Conservation (phyloP, 2,329 filamentous ascomycete species). For the Alternaria sp. region DNA sequence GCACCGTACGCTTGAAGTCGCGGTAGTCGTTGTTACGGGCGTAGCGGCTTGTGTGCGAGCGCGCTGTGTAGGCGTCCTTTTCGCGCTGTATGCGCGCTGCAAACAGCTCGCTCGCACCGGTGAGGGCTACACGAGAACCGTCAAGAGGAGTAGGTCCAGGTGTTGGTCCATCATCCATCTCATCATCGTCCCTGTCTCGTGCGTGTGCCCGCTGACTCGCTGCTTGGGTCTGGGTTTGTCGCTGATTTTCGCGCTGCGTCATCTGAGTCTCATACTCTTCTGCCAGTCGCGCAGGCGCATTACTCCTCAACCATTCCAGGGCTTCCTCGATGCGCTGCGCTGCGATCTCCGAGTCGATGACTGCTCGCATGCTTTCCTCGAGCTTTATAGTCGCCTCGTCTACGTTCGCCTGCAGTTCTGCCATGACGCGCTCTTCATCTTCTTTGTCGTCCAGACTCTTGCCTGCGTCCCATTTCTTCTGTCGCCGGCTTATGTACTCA, state of each 20-base stretch:
- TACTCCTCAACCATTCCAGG: slow-evolving; percentile 53
- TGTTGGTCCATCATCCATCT: slow-evolving; percentile 50
- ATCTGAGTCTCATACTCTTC: slow-evolving; percentile 46
- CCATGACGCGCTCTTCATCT: slow-evolving; percentile 52
- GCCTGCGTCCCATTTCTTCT: slow-evolving; percentile 48
- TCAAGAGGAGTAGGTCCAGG: slow-evolving; percentile 51
- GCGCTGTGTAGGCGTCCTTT: slow-evolving; percentile 55
- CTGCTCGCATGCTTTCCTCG: slow-evolving; percentile 65
- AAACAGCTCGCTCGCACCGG: slow-evolving; percentile 51
- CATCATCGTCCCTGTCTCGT: slow-evolving; percentile 24
- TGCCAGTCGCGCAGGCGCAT: slow-evolving; percentile 44
- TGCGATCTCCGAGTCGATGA: slow-evolving; percentile 65
- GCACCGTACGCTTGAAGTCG: slow-evolving; percentile 68
- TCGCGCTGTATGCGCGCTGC: slow-evolving; percentile 49
- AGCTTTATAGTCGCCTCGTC: slow-evolving; percentile 62
- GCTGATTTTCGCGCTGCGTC: slow-evolving; percentile 49
- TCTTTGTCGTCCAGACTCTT: slow-evolving; percentile 50
- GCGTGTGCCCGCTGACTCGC: slow-evolving; percentile 29
- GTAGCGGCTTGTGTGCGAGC: slow-evolving; percentile 58
- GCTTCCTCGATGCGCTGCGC: slow-evolving; percentile 56
- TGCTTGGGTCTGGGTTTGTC: slow-evolving; percentile 38
- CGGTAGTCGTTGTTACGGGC: slow-evolving; percentile 68
- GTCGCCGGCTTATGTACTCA: slow-evolving; percentile 48
- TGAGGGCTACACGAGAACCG: slow-evolving; percentile 42
- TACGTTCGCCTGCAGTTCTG: slow-evolving; percentile 56